Base-by-base conservation (phyloP, 2,329 filamentous ascomycete species). In the Alternaria incomplexa region DNA sequence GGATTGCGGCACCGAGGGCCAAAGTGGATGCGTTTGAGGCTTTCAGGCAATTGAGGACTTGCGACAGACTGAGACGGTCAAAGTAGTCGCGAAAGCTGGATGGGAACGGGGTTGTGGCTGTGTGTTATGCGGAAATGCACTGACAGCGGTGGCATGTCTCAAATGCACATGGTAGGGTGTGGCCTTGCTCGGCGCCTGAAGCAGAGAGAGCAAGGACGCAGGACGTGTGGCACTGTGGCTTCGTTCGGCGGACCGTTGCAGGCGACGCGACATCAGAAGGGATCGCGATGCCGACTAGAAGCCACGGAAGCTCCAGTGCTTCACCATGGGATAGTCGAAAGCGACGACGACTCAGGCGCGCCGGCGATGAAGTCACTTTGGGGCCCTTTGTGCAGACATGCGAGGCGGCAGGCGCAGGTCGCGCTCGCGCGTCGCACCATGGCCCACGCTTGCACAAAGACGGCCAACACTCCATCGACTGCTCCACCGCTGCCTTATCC, bases 341-440 rank as follows among this genome's bases (percentile, higher is more conserved):
- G 40, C 46, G 51, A 43, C 44, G 36, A 50, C 54, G 47, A 47
- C 13, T 58, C 58, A 52, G 50, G 53, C 17, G 43, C 44, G 51
- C 52, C 65, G 64, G 61, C 46, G 46, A 44, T 51, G 54, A 63
- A 53, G 60, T 44, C 53, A 43, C 46, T 12, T 57, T 26, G 36
- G 61, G 26, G 20, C 40, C 15, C 48, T 55, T 63, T 67, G 63
- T 69, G 68, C 67, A 64, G 54, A 64, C 52, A 52, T 63, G 62
- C 62, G 58, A 65, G 46, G 61, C 36, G 36, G 58, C 25, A 56
- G 53, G 36, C 22, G 45, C 48, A 46, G 30, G 47, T 50, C 55
- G 55, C 59, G 36, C 22, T 50, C 55, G 55, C 59, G 36, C 45
- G 61, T 63, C 54, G 48, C 58, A 62, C 58, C 62, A 62, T 63